Percentiles rank a stretch among this genome's conserved stretches.
phyloP scores from a whole-genome alignment of 148 eudicot species.

The Rhododendron williamsianum region DNA sequence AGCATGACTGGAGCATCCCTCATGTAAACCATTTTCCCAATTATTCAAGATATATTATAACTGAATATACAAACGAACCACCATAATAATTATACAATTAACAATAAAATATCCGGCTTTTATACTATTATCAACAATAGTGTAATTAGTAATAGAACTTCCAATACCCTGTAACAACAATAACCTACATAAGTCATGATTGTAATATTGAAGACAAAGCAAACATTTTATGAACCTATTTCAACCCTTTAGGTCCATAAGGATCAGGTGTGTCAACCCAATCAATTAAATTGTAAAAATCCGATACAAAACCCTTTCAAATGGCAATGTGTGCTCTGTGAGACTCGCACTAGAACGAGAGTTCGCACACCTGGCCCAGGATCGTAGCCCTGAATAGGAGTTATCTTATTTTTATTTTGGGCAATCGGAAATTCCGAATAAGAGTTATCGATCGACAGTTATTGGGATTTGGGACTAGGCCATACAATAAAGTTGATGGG shows the following conservation, averaged over 20 bases:
- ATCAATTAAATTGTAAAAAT: neutral
- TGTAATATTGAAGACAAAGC: neutral
- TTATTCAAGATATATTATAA: neutral
- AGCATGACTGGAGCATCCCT: neutral
- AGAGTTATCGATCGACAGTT: neutral
- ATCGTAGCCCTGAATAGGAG: neutral
- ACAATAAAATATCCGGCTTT: neutral
- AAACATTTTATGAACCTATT: neutral
- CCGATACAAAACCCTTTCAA: neutral
- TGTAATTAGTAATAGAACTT: neutral
- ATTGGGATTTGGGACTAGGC: neutral
- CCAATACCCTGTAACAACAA: neutral
- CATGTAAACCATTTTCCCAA: neutral
- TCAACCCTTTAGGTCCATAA: neutral
- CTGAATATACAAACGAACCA: neutral
- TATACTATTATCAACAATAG: neutral
- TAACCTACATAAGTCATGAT: neutral
- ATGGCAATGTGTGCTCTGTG: neutral
- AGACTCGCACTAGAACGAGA: neutral
- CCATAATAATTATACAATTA: neutral
- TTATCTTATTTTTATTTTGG: no score
- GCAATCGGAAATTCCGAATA: neutral
- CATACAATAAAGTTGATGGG: neutral
- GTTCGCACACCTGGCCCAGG: neutral
- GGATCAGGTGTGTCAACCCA: neutral